Evolutionary conservation across 352 stramenopile species (phyloP), one percentile per base, ranked within the genome.

Genomic region (Phytophthora pseudosyringae): DNA sequence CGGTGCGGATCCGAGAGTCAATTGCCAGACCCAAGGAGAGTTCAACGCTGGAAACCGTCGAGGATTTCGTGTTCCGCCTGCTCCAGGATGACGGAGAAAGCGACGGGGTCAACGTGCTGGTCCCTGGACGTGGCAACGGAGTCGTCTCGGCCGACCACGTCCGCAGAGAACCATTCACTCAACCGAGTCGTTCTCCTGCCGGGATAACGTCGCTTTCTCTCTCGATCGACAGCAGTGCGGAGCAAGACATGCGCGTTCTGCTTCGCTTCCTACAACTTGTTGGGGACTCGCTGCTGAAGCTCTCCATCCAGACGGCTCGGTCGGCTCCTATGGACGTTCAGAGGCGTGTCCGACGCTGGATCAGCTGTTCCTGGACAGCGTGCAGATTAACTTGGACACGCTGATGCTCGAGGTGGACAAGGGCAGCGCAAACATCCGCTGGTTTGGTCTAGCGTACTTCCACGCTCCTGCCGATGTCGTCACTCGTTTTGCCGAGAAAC

Each of bases 111-210:
- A 68, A 80, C 16, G 55, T 78, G 8, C 36, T 80, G 6, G 51
- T 83, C 6, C 75, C 75, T 16, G 71, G 75, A 13, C 64, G 54
- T 38, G 71, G 58, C 1, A 71, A 66, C 29, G 71, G 71, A 4
- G 49, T 69, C 28, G 53, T 80, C 41, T 49, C 41, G 3, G 52
- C 55, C 15, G 31, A 57, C 15, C 10, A 48, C 15, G 33, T 51
- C 35, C 35, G 15, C 7, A 65, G 25, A 50, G 5, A 21, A 21
- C 21, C 32, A 6, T 40, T 36, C 8, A 11, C 47, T 15, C 16
- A 59, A 12, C 47, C 59, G 16, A 13, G 9, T 32, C 48, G 33
- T 16, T 7, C 47, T 51, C 10, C 26, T 21, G n/a, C 31, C 12
- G 60, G 60, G 9, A 52, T 77, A 32, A 69, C 41, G 1, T 69